Evolutionary conservation across 1,284 basidiomycete genomes (phyloP).

Genomic region (Paramarasmius palmivorus): DNA sequence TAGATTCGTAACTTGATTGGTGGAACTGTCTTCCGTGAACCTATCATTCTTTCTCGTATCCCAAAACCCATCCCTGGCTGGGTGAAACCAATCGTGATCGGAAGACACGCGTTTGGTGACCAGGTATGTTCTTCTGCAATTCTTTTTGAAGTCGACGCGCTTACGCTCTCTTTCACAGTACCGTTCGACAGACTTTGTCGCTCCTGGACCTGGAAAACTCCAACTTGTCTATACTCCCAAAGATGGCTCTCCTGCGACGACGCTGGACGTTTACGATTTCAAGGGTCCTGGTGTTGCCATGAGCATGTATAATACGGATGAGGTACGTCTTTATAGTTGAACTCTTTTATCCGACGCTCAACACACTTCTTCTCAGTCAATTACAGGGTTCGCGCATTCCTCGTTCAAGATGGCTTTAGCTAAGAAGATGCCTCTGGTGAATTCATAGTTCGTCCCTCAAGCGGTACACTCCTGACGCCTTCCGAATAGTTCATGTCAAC

Average conservation of each 20-base stretch:
- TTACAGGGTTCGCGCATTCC: constrained; percentile 93
- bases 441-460: constrained; percentile 23
- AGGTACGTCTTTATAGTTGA: constrained; percentile 41
- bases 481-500: constrained; percentile 86
- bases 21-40: constrained; percentile 98
- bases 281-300: constrained; percentile 87
- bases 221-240: constrained; percentile 85
- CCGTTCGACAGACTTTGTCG: constrained; percentile 87
- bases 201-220: constrained; percentile 86
- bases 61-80: constrained; percentile 95
- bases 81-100: constrained; percentile 96
- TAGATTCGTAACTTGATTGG: constrained; percentile 96
- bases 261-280: constrained; percentile 88
- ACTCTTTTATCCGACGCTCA: constrained; percentile 10
- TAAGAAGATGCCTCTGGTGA: constrained; percentile 89
- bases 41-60: constrained; percentile 90
- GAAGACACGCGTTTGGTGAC: constrained; percentile 97
- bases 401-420: constrained; percentile 98
- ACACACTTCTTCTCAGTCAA: constrained; percentile 70
- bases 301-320: constrained; percentile 96
- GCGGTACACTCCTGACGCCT: not conserved
- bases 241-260: constrained; percentile 64
- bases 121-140: constrained; percentile 45
- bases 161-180: constrained; percentile 50
- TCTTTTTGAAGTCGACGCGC: constrained; percentile 10